Conservation (phyloP, 1,284 basidiomycete species). For the Macrocystidia cucumis region DNA sequence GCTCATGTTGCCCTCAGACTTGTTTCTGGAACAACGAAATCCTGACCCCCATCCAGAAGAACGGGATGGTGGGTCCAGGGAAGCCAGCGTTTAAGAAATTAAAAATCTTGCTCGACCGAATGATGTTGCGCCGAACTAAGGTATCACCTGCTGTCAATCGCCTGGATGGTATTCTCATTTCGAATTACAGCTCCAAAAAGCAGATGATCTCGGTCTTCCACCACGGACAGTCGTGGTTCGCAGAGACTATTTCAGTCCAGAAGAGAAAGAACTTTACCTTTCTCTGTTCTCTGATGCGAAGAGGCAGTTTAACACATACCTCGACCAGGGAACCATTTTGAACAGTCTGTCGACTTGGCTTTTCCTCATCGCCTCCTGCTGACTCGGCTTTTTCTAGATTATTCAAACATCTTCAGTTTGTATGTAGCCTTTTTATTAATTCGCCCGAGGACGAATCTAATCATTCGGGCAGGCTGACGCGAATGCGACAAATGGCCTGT, state of each 20-base stretch:
- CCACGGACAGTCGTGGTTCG: constrained; percentile 89
- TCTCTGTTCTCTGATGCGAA: constrained; percentile 92
- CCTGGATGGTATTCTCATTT: background rate
- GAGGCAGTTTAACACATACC: constrained; percentile 87
- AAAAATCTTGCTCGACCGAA: constrained; percentile 81
- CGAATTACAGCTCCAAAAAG: constrained; percentile 70
- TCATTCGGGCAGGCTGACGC: constrained; percentile 47
- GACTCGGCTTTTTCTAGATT: constrained; percentile 46
- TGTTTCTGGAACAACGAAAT: constrained; percentile 94
- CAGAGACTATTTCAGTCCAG: constrained; percentile 90
- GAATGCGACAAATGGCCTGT: constrained; percentile 95
- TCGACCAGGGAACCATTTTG: constrained; percentile 85
- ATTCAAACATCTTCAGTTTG: constrained; percentile 92
- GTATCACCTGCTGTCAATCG: constrained; percentile 23
- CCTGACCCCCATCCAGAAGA: constrained; percentile 87
- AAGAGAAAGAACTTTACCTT: constrained; percentile 94
- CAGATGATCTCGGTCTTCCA: constrained; percentile 96
- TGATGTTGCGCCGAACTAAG: constrained; percentile 93
- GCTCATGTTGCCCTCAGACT: constrained; percentile 36
- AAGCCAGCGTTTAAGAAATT: constrained; percentile 85
- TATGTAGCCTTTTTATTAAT: constrained; percentile 27
- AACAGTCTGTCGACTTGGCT: constrained; percentile 62
- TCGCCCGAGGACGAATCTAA: constrained; percentile 2
- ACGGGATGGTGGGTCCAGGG: constrained; percentile 70
- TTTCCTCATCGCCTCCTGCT: constrained; percentile 2